Conservation (phyloP, 208 protist species). For the Angomonas ambiguus region DNA sequence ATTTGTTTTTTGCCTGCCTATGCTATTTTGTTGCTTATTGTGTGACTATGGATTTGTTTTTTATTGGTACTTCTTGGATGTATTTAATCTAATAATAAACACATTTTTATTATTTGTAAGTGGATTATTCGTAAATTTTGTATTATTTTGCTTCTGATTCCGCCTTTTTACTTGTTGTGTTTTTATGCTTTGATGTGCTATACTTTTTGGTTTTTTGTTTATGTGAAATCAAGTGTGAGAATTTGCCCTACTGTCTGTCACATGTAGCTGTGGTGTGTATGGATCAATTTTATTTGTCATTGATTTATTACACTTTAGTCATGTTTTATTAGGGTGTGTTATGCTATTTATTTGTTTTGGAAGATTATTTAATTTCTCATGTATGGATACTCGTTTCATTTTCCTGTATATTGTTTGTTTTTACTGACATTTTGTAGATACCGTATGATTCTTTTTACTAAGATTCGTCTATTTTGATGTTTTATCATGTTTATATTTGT, state of each 20-base stretch:
- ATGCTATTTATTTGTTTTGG: conserved; percentile 54
- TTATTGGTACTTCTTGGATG: conserved; percentile 55
- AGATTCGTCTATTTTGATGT: conserved; percentile 56
- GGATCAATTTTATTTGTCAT: conserved; percentile 55
- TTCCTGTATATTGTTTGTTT: conserved; percentile 54
- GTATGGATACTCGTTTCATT: conserved; percentile 53
- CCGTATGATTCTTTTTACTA: conserved; percentile 55
- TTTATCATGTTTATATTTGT: conserved; percentile 35
- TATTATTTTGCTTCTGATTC: conserved; percentile 56
- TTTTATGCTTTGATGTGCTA: conserved; percentile 35
- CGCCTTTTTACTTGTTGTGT: conserved; percentile 46
- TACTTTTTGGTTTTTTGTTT: conserved; percentile 58
- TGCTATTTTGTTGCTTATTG: conserved; percentile 48
- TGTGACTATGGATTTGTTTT: conserved; percentile 57
- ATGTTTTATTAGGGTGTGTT: conserved; percentile 46
- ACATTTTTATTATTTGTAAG: conserved; percentile 57
- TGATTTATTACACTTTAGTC: conserved; percentile 51
- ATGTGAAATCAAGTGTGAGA: conserved; percentile 56
- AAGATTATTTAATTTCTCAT: conserved; percentile 50
- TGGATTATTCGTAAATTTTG: conserved; percentile 52
- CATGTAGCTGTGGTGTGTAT: conserved; percentile 47
- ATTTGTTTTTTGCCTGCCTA: conserved; percentile 29
- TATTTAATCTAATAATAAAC: conserved; percentile 62
- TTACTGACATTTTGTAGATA: conserved; percentile 59
- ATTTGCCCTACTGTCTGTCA: conserved; percentile 46